Conservation (phyloP, 1,284 basidiomycete genomes). For the Thecaphora frezii region DNA sequence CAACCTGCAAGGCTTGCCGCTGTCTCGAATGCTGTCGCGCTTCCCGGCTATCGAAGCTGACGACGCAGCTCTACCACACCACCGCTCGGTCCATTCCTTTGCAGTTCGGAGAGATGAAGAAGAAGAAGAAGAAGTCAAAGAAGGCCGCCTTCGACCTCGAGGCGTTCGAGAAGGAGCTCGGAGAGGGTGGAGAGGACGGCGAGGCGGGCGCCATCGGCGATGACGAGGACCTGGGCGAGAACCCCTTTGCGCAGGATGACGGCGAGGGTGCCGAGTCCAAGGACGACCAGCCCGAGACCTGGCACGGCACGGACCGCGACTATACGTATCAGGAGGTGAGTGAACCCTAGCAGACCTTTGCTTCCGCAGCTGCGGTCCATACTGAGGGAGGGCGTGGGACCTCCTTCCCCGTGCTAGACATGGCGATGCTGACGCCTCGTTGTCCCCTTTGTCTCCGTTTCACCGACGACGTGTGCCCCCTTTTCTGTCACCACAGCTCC, state of each 20-base stretch:
- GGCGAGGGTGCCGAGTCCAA: slow-evolving; percentile 28
- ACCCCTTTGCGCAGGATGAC: slow-evolving; percentile 45
- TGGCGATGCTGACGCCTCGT: no score
- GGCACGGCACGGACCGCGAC: slow-evolving; percentile 86
- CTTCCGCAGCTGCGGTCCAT: background rate
- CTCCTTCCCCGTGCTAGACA: no score
- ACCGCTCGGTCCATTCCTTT: no score
- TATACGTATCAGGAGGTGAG: slow-evolving; percentile 81
- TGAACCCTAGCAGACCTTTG: no score
- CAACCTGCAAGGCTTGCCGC: no score
- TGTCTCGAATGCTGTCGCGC: background rate
- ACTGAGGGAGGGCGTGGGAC: no score
- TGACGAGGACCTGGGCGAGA: slow-evolving; percentile 49
- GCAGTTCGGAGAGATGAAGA: slow-evolving; percentile 64
- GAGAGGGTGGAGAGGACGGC: slow-evolving; percentile 63
- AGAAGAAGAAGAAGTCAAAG: slow-evolving; percentile 61
- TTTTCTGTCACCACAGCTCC: slow-evolving; percentile 66
- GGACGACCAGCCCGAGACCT: slow-evolving; percentile 62
- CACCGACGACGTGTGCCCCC: no score
- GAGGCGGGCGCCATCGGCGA: slow-evolving; percentile 66
- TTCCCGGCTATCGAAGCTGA: no score
- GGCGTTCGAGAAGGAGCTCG: slow-evolving; percentile 59
- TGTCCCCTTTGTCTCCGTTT: no score
- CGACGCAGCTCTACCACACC: no score
- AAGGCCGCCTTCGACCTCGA: slow-evolving; percentile 59